Evolutionary conservation across 2,329 filamentous ascomycete genomes (phyloP), one percentile per base, ranked within the genome.

Genomic region (Fusarium sarcochroum): DNA sequence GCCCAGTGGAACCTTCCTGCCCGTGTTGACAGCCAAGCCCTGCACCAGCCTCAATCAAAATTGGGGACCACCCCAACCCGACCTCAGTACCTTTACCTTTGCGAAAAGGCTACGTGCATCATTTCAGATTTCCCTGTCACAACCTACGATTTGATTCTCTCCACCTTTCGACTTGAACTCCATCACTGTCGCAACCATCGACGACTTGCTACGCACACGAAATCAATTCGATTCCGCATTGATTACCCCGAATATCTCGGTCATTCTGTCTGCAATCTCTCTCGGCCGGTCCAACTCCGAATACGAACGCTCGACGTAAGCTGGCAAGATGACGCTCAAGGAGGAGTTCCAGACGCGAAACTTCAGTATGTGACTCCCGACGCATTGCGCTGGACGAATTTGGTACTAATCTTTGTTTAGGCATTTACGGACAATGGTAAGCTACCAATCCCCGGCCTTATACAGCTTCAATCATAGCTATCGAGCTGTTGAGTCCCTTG

Each of bases 371-470:
- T 83, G 63, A 53, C 42, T 56, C 69, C 51, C 47, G 30, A 52
- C 49, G 20, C 40, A 42, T 21, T 58, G 58, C 48, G 51, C 41
- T 20, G 38, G 30, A 38, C 32, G 8, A 44, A 10, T 7, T 15
- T 32, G 53, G 57, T 69, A 71, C 80, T 85, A 74, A 84, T 75
- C 42, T 45, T 49, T 62, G 60, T 32, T 60, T 72, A 92, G 90
- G 90, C 81, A 92, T 92, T 80, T 92, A 92, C 76, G 90, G 88
- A 80, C 90, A 92, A 90, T 92, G 90, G 90, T 92, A 85, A 85
- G 88, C 77, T 25, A 46, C 48, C 58, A 15, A 64, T 50, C 41
- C 46, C 51, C 42, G n/a, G 45, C 42, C 63, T 17, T 23, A 23
- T 42, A 57, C n/a, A 51, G 45, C 54, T 56, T 56, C 59, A 34